Conservation (phyloP, 1,139 yeast species). For the Geotrichum klebahnii region DNA sequence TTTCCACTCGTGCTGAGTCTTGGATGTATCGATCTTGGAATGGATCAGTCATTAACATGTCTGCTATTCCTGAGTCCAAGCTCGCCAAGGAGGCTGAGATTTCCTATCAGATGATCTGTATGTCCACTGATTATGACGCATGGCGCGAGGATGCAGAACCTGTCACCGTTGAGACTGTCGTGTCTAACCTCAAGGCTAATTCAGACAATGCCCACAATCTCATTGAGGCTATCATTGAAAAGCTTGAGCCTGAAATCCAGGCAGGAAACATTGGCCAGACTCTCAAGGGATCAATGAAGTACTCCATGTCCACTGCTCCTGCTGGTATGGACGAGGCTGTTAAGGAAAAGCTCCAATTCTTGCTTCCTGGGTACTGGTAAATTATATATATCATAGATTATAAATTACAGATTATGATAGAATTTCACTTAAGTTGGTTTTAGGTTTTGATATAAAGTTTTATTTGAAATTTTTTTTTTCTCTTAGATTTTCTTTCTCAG, state of each 20-base stretch:
- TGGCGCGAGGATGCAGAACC: constrained; percentile 96
- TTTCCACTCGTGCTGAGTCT: constrained; percentile 96
- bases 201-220: constrained; percentile 77
- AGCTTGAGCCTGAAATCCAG: constrained; percentile 58
- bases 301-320: constrained; percentile 75
- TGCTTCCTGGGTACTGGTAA: constrained; percentile 90
- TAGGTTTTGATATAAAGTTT: too few species aligned
- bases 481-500: too few species aligned
- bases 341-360: constrained; percentile 72
- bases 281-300: constrained; percentile 73
- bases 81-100: constrained; percentile 96
- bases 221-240: constrained; percentile 64
- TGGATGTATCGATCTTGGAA: constrained; percentile 84
- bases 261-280: constrained; percentile 64
- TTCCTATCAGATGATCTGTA: constrained; percentile 94
- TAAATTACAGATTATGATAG: not conserved
- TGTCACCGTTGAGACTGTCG: constrained; percentile 93
- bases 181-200: constrained; percentile 84
- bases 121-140: constrained; percentile 98
- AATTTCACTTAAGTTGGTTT: too few species aligned
- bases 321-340: constrained; percentile 69
- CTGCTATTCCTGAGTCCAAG: constrained; percentile 92
- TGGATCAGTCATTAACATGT: constrained; percentile 94
- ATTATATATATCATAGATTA: constrained; percentile 2
- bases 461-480: not conserved